Percentiles rank a stretch among this genome's conserved stretches.
These are phyloP conservation scores for Kodamaea restingae DNA, from an alignment of 805 yeast genomes.

Conservation along the genomic window DNA sequence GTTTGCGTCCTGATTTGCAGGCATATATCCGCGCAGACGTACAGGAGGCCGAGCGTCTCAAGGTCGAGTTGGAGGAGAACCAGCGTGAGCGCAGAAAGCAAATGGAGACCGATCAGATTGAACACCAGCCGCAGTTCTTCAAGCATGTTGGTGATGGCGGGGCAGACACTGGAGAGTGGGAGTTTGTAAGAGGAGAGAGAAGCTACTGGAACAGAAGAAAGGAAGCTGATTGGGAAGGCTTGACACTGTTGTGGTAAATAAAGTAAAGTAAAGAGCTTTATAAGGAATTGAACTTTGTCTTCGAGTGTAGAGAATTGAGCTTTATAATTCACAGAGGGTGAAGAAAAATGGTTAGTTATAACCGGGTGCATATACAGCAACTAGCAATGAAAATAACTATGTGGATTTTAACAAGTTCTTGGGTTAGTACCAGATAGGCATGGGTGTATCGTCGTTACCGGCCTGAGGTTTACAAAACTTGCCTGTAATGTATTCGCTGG, in stretches of 20 bases:
- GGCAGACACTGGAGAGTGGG: slow-evolving; percentile 49
- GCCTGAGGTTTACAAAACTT: too few relatives aligned
- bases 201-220: slow-evolving; percentile 62
- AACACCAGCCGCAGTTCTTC: slow-evolving; percentile 64
- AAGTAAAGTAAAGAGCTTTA: too few relatives aligned
- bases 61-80: slow-evolving; percentile 65
- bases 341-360: too few relatives aligned
- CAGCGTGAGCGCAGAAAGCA: slow-evolving; percentile 76
- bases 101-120: slow-evolving; percentile 41
- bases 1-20: slow-evolving; percentile 82
- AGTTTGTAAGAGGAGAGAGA: slow-evolving; percentile 52
- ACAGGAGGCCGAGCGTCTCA: slow-evolving; percentile 67
- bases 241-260: slow-evolving; percentile 52
- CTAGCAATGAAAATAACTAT: too few relatives aligned
- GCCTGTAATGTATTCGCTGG: too few relatives aligned
- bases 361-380: too few relatives aligned
- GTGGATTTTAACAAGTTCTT: too few relatives aligned
- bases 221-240: slow-evolving; percentile 29
- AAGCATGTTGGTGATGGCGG: slow-evolving; percentile 36
- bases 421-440: too few relatives aligned
- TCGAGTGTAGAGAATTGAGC: too few relatives aligned
- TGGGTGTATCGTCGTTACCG: too few relatives aligned
- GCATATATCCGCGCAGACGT: slow-evolving; percentile 66
- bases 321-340: too few relatives aligned
- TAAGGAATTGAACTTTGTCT: too few relatives aligned